Evolutionary conservation across 177 flowering plant species (phyloP), one percentile per base, ranked within the genome.

Genomic region (Vitis hybrid): DNA sequence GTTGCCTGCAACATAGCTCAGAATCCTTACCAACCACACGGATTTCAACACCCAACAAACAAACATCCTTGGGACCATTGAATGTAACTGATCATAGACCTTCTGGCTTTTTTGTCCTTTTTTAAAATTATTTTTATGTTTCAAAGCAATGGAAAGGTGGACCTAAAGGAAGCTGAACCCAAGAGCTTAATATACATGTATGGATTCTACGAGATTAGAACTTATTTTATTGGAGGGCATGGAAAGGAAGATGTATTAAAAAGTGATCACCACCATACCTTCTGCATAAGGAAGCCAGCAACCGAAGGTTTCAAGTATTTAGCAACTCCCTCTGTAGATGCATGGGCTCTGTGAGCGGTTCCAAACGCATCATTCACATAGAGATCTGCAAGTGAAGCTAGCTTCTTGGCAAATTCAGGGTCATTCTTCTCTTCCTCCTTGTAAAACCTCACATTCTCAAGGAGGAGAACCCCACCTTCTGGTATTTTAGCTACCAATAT

Each of bases 351-450:
- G 68, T 93, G 97, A 17, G 97, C 97, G 78, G 92, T 89, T 19
- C 95, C 97, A 81, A 93, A 93, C 7, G 97, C 98, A 82, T 93
- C 98, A 76, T 94, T 91, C 6, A 94, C 97, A 78, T 92, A 94
- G 31, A 94, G 71, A 77, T 91, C 98, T 2, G 92, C 98, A 61
- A 94, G 92, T 8, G 97, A 82, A 60, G 98, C 97, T 0, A 94
- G 84, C 79, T 94, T 90, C 87, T 92, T 92, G 19, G 98, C 89
- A 77, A 93, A 93, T 71, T 90, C 97, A 14, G 97, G 92, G 59
- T 93, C 98, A 75, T 93, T 93, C 85, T 93, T 90, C 82, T 93
- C 98, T 78, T 93, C 98, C 71, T 93, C 98, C 85, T 87, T 93
- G 72, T 93, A 74, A 70, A 91, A 93, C 68, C 98, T 84, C 28